Conservation (phyloP, 129 eudicot species). For the Gnaphalium uliginosum region DNA sequence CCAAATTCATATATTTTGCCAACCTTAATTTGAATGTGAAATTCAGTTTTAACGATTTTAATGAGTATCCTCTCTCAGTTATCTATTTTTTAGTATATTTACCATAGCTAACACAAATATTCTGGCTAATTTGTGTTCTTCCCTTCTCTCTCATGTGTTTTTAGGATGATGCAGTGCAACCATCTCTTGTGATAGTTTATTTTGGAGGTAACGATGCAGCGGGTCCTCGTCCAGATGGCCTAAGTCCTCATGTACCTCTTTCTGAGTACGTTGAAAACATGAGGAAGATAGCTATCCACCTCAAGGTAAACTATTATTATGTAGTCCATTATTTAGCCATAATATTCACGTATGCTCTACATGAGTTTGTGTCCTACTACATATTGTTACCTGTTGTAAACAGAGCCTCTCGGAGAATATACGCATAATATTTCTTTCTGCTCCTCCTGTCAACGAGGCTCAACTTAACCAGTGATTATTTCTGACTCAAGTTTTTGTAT, state of each 20-base stretch:
- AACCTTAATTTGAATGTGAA: no score
- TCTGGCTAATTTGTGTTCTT: background rate
- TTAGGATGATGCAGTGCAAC: constrained; percentile 62
- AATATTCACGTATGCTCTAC: background rate
- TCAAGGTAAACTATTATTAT: constrained; percentile 47
- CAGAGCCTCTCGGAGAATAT: constrained; percentile 76
- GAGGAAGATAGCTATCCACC: constrained; percentile 63
- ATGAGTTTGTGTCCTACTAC: background rate
- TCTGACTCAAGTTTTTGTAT: background rate
- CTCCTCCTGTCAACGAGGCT: constrained; percentile 67
- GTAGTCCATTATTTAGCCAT: background rate
- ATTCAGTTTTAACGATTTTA: no score
- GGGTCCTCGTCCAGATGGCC: constrained; percentile 51
- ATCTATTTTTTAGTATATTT: no score
- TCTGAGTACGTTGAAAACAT: constrained; percentile 75
- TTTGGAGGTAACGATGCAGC: constrained; percentile 83
- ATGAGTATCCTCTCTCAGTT: no score
- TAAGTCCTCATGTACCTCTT: constrained; percentile 76
- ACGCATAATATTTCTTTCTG: constrained; percentile 54
- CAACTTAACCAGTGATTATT: constrained; percentile 22
- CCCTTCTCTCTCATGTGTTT: background rate
- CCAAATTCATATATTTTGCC: background rate
- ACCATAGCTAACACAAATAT: no score
- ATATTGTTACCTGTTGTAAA: background rate
- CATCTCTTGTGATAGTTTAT: constrained; percentile 66